Evolutionary conservation across 768 basidiomycete genomes (phyloP).

Genomic region (Dendrothele bispora): DNA sequence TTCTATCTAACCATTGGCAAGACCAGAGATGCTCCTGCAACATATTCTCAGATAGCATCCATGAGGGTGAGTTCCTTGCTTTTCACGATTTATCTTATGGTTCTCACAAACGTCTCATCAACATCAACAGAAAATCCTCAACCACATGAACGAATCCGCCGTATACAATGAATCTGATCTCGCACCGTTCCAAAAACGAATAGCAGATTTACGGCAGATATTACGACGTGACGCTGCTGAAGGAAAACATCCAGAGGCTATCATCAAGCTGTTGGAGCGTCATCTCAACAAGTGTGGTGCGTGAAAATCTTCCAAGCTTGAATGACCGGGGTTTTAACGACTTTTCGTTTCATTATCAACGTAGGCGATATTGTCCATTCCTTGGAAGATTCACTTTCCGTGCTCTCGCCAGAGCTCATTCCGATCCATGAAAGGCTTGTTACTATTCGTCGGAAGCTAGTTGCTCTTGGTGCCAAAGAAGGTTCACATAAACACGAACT

Average conservation of each 20-base stretch:
- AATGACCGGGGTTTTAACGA: not conserved
- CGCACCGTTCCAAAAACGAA: constrained; percentile 79
- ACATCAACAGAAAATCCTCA: constrained; percentile 78
- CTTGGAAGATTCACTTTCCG: constrained; percentile 82
- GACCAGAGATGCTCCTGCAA: constrained; percentile 91
- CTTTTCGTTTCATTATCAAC: not conserved
- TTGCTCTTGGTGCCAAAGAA: constrained; percentile 84
- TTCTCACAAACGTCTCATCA: too few species aligned
- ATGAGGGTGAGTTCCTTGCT: constrained; percentile 75
- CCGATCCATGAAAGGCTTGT: constrained; percentile 91
- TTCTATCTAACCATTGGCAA: constrained; percentile 99
- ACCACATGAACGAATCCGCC: constrained; percentile 94
- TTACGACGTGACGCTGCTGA: constrained; percentile 80
- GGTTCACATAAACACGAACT: constrained; percentile 84
- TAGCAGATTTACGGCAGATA: constrained; percentile 82
- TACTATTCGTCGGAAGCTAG: constrained; percentile 84
- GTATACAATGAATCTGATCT: constrained; percentile 93
- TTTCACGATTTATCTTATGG: not conserved
- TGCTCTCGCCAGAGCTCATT: constrained; percentile 86
- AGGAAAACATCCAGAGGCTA: constrained; percentile 80
- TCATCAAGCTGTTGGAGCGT: constrained; percentile 86
- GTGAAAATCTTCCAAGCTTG: constrained; percentile 27
- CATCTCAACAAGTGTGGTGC: constrained; percentile 91
- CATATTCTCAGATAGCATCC: constrained; percentile 93
- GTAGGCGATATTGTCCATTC: constrained; percentile 74